phyloP scores from a whole-genome alignment of 768 basidiomycete genomes.

The Candolleomyces eurysporus region DNA sequence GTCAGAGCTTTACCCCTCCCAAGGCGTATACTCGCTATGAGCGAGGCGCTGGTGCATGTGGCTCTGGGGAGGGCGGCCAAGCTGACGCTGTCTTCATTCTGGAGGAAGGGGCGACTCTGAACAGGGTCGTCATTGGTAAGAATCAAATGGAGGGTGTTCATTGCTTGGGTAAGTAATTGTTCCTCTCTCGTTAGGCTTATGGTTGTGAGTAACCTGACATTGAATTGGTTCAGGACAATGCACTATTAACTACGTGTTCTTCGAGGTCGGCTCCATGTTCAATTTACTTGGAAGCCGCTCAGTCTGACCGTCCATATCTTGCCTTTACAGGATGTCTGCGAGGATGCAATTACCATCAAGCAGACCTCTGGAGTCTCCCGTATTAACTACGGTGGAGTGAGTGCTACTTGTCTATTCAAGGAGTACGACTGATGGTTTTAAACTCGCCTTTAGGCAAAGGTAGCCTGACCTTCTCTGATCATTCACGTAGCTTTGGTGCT shows the following conservation, averaged over 20 bases:
- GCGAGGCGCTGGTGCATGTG: conserved; percentile 38
- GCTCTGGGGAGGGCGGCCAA: conserved; percentile 35
- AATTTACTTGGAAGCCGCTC: neutral
- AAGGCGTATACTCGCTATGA: conserved; percentile 36
- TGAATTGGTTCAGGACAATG: conserved; percentile 20
- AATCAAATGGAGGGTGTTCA: conserved; percentile 42
- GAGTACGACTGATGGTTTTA: neutral
- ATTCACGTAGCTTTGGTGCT: too few relatives aligned
- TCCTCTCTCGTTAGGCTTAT: neutral
- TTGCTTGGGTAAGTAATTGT: conserved; percentile 28
- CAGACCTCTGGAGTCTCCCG: conserved; percentile 34
- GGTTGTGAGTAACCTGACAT: neutral
- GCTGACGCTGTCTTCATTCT: conserved; percentile 40
- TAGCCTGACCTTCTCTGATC: neutral
- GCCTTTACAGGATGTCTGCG: conserved; percentile 29
- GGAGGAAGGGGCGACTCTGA: conserved; percentile 38
- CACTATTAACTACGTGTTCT: conserved; percentile 29
- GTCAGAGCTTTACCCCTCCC: conserved; percentile 33
- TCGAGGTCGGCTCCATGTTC: conserved; percentile 19
- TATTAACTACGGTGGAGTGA: conserved; percentile 37
- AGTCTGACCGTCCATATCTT: neutral
- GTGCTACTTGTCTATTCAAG: conserved; percentile 7
- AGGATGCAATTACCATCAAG: conserved; percentile 41
- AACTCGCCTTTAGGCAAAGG: conserved; percentile 24
- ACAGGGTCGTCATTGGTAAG: conserved; percentile 37